phyloP scores from a whole-genome alignment of 1,139 yeast species.

The Yamadazyma epiphylla region DNA sequence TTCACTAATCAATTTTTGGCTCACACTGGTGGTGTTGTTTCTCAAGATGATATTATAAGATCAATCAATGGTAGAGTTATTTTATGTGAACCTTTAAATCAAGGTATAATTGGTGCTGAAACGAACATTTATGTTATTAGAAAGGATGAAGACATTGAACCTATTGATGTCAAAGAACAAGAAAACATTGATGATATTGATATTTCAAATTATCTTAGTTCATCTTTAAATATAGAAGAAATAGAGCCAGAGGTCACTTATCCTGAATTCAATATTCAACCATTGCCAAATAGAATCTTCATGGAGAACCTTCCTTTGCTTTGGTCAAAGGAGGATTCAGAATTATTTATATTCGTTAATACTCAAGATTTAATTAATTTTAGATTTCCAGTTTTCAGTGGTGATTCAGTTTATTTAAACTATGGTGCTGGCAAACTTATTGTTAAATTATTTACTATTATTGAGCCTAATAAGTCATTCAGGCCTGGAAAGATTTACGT shows the following conservation, averaged over 20 bases:
- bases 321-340: constrained; percentile 39
- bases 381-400: constrained; percentile 59
- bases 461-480: constrained; percentile 56
- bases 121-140: constrained; percentile 56
- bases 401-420: constrained; percentile 54
- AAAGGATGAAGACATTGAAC: constrained; percentile 6
- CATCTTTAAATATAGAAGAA: constrained; percentile 24
- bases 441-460: constrained; percentile 54
- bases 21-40: constrained; percentile 30
- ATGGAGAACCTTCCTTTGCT: constrained; percentile 21
- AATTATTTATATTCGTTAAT: constrained; percentile 50
- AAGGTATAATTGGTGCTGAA: constrained; percentile 46
- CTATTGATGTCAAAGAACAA: constrained; percentile 7
- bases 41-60: constrained; percentile 31
- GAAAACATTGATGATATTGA: constrained; percentile 20
- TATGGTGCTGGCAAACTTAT: constrained; percentile 22
- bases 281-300: constrained; percentile 28
- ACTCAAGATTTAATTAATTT: constrained; percentile 50
- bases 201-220: constrained; percentile 33
- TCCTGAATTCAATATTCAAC: constrained; percentile 19
- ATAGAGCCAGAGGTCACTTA: constrained; percentile 2
- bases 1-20: constrained; percentile 23
- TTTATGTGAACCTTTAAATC: constrained; percentile 70
- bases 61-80: constrained; percentile 48
- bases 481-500: constrained; percentile 40